Base-by-base conservation (phyloP, 2,329 filamentous ascomycete species). In the Penicillium sp. region DNA sequence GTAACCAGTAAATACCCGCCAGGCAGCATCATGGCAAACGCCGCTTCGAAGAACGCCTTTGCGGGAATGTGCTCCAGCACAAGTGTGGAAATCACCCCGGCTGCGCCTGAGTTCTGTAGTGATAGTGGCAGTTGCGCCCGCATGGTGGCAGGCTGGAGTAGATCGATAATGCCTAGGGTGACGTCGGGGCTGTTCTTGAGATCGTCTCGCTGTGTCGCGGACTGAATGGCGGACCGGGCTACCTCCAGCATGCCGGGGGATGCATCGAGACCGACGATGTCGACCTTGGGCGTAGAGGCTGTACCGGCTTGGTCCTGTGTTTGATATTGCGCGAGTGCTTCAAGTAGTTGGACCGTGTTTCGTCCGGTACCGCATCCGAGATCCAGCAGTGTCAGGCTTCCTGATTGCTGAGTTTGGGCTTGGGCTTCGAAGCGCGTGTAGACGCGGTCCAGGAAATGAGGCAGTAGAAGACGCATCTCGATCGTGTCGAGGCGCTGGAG, bases 311-410 rank as follows among this genome's bases (percentile, higher is more conserved):
- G 37, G 0, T 55, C 50, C 4, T 62, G 55, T 11, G 39, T 22
- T 36, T 14, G 27, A 14, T 19, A 39, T 16, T 18, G 19, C 6
- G 57, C 47, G 10, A 67, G 43, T 10, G 59, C 55, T 10, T 59
- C 50, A 47, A 76, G 22, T 1, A 89, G 76, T 41, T 83, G 83
- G 2, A 79, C 60, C 0, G 86, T 89, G 64, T 87, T 89, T 37
- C 87, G 79, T 1, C 85, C 87, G 0, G 87, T 89, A 2, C 87
- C 87, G 66, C 86, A 88, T 24, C 87, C 87, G 1, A 89, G 74
- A 65, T 89, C 87, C n/a, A 88, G 74, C 31, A 87, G 65, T 35
- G 74, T 78, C 53, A 78, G 63, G 2, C 69, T 67, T 43, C 66
- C 64, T 40, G 65, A 62, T 41, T 56, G 60, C 47, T 35, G 40